A percentile compares a stretch with the other conserved stretches of the same genome.
phyloP scores from a whole-genome alignment of 176 grass and related monocot species.

The Oryza punctata region DNA sequence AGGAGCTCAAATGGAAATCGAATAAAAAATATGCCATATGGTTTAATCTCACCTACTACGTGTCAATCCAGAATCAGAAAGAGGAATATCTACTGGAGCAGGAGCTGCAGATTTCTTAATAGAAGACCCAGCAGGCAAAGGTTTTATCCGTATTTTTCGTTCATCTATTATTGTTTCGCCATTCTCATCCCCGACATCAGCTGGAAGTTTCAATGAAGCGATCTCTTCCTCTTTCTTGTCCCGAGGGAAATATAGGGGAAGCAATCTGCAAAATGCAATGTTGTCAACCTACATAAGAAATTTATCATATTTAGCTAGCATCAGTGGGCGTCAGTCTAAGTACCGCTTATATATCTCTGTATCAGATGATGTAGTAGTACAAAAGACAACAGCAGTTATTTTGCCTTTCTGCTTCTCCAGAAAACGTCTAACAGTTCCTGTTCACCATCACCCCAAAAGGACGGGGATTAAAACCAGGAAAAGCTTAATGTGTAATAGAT shows the following conservation, averaged over 20 bases:
- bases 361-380: slow-evolving; percentile 75
- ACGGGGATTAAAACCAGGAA: slow-evolving; percentile 28
- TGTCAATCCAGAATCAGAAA: slow-evolving; percentile 73
- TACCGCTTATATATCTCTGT: slow-evolving; percentile 98
- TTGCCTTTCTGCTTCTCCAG: slow-evolving; percentile 96
- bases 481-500: background rate
- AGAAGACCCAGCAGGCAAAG: slow-evolving; percentile 63
- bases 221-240: slow-evolving; percentile 97
- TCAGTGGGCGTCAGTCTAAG: background rate
- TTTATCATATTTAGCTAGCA: slow-evolving; percentile 11
- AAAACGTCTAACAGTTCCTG: slow-evolving; percentile 91
- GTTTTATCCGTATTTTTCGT: slow-evolving; percentile 97
- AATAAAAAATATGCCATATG: background rate
- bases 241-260: slow-evolving; percentile 94
- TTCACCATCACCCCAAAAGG: slow-evolving; percentile 33
- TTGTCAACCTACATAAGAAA: slow-evolving; percentile 25
- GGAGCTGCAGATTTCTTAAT: slow-evolving; percentile 39
- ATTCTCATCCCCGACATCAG: slow-evolving; percentile 99
- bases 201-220: slow-evolving; percentile 77
- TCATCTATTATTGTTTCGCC: slow-evolving; percentile 96
- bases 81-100: slow-evolving; percentile 47
- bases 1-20: background rate
- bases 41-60: slow-evolving; percentile 56
- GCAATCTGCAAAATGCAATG: slow-evolving; percentile 62
- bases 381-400: slow-evolving; percentile 86